phyloP scores from a whole-genome alignment of 2,329 filamentous ascomycete genomes.

The Cladorrhinum sp. region DNA sequence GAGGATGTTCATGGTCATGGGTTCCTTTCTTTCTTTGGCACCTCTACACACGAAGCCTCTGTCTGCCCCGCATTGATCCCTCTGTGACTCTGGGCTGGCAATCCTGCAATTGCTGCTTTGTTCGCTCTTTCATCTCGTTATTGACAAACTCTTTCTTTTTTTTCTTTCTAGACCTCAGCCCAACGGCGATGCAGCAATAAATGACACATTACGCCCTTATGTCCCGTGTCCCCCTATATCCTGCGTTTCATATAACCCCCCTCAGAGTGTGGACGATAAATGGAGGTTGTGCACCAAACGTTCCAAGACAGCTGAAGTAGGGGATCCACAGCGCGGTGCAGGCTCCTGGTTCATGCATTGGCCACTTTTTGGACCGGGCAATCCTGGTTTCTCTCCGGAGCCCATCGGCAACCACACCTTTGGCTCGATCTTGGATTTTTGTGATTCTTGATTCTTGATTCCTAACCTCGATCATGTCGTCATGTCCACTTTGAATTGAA shows the following conservation, averaged over 20 bases:
- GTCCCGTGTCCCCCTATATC: background rate
- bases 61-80: background rate
- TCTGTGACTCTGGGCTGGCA: background rate
- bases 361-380: background rate
- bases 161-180: background rate
- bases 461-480: background rate
- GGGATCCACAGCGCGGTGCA: background rate
- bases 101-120: background rate
- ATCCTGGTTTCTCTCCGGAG: conserved; percentile 1
- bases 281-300: background rate
- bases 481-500: too few relatives aligned
- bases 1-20: background rate
- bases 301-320: background rate
- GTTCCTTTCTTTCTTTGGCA: background rate
- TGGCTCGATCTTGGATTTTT: background rate
- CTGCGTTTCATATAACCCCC: background rate
- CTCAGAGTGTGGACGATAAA: background rate
- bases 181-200: background rate
- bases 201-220: background rate
- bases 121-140: background rate
- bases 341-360: conserved; percentile 10
- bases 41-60: background rate
- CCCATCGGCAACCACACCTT: background rate
- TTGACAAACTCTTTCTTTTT: background rate
- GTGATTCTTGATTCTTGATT: background rate